Conservation (phyloP, 768 basidiomycete species). For the Trametes cinnabarina region DNA sequence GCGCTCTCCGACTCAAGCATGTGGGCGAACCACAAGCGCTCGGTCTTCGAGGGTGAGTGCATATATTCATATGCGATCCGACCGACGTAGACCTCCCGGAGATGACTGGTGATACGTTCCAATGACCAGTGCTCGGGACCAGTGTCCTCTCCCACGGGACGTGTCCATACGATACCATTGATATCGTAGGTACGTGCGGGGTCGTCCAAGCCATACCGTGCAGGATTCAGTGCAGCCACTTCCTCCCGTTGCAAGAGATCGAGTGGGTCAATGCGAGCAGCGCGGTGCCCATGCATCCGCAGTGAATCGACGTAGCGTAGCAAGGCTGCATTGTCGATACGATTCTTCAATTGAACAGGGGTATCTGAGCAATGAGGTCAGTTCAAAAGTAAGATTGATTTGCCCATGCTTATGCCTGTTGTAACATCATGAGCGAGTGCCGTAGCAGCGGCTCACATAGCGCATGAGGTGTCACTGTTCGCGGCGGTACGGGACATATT, state of each 20-base stretch:
- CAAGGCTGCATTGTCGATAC: conserved; percentile 70
- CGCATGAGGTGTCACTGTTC: too few species aligned
- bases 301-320: conserved; percentile 88
- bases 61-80: conserved; percentile 91
- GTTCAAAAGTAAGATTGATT: not conserved
- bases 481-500: too few species aligned
- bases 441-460: too few species aligned
- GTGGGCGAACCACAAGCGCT: conserved; percentile 87
- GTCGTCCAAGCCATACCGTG: conserved; percentile 71
- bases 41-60: conserved; percentile 84
- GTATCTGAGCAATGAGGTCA: conserved; percentile 48
- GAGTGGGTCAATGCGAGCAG: conserved; percentile 83
- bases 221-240: conserved; percentile 72
- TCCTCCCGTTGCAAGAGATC: conserved; percentile 84
- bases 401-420: too few species aligned
- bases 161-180: conserved; percentile 80
- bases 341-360: conserved; percentile 60
- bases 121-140: conserved; percentile 60
- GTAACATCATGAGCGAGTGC: too few species aligned
- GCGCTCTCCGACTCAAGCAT: conserved; percentile 63
- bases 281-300: conserved; percentile 81
- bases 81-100: conserved; percentile 76
- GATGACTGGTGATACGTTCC: conserved; percentile 64
- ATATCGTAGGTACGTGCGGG: conserved; percentile 58
- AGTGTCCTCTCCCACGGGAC: conserved; percentile 36